Evolutionary conservation across 1,284 basidiomycete species (phyloP).

Genomic region (Ceratobasidium sp.): DNA sequence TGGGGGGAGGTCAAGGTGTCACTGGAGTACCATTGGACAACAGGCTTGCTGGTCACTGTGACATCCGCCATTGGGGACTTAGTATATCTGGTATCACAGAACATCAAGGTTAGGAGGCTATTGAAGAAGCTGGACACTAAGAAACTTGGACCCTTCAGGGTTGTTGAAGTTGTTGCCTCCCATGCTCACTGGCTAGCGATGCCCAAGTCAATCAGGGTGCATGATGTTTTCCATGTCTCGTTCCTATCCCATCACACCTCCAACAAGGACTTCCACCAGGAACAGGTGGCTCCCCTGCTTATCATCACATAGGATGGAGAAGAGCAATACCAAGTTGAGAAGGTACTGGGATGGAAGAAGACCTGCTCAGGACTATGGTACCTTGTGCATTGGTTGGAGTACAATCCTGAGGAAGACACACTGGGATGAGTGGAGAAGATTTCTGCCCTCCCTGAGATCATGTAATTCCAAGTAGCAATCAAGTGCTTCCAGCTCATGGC

Average conservation of each 20-base stretch:
- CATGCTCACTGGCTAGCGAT: conserved; percentile 38
- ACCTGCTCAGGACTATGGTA: background rate
- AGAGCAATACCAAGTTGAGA: conserved; percentile 6
- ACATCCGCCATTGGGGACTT: conserved; percentile 47
- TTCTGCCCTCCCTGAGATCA: background rate
- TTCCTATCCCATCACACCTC: background rate
- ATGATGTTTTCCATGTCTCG: conserved; percentile 44
- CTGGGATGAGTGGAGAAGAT: background rate
- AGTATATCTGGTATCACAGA: conserved; percentile 48
- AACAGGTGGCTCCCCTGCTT: background rate
- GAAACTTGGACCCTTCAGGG: conserved; percentile 50
- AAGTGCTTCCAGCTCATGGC: conserved; percentile 51
- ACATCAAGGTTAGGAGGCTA: conserved; percentile 50
- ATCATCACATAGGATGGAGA: conserved; percentile 13
- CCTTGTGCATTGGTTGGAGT: background rate
- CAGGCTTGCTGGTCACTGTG: background rate
- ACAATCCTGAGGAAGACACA: background rate
- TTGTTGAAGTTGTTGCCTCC: conserved; percentile 36
- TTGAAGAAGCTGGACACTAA: conserved; percentile 51
- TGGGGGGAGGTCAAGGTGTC: background rate
- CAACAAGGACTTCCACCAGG: conserved; percentile 11
- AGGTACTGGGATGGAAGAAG: background rate
- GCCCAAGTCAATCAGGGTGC: conserved; percentile 21
- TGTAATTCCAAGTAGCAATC: conserved; percentile 53
- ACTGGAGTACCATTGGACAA: conserved; percentile 5